Conservation (phyloP, 345 rosid species). For the Acer saccharum region DNA sequence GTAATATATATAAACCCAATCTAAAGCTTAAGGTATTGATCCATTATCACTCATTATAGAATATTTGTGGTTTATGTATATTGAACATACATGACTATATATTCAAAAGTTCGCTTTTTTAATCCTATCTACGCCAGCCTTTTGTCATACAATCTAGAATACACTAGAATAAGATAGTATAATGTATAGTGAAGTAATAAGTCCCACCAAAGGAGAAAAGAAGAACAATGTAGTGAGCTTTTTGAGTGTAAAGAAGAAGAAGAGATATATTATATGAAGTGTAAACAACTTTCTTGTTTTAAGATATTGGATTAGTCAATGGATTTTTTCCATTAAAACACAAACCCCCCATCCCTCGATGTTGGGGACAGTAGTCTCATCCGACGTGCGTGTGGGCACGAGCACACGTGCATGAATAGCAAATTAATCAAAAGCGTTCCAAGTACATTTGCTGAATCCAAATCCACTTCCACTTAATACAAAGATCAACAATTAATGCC, state of each 20-base stretch:
- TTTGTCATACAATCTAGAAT: background rate
- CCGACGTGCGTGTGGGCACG: slow-evolving; percentile 17
- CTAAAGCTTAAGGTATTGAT: background rate
- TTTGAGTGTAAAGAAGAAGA: too few relatives aligned
- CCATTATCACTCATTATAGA: too few relatives aligned
- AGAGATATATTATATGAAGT: background rate
- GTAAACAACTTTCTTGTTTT: slow-evolving; percentile 13
- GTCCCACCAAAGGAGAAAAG: slow-evolving; percentile 18
- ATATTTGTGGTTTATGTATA: slow-evolving; percentile 3
- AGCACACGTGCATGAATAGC: slow-evolving; percentile 15
- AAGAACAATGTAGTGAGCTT: background rate
- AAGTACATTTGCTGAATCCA: background rate
- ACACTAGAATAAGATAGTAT: background rate
- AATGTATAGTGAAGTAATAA: background rate
- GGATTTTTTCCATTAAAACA: slow-evolving; percentile 18
- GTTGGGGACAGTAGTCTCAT: background rate
- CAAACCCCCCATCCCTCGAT: slow-evolving; percentile 25
- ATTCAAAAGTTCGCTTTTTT: slow-evolving; percentile 3
- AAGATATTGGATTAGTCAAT: slow-evolving; percentile 17
- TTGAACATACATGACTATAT: background rate
- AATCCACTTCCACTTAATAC: background rate
- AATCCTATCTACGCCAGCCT: background rate
- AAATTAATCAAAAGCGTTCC: too few relatives aligned
- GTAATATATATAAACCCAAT: background rate
- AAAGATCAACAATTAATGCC: too few relatives aligned